Evolutionary conservation across 129 eudicot genomes (phyloP).

Genomic region (Logfia minima): DNA sequence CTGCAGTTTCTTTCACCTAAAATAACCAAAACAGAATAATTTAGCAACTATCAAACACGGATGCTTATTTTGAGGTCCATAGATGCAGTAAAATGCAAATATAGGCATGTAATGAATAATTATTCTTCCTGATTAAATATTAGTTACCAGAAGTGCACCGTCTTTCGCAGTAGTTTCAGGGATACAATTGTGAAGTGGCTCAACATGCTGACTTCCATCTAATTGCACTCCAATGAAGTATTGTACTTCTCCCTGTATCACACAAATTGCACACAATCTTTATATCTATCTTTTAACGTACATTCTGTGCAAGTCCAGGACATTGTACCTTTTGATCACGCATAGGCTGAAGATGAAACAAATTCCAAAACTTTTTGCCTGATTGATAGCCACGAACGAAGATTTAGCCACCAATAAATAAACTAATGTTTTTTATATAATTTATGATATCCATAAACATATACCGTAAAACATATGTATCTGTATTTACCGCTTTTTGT

Average conservation of each 20-base stretch:
- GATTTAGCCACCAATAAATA: constrained; percentile 1
- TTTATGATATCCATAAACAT: not conserved
- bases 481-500: constrained; percentile 77
- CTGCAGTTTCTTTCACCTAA: constrained; percentile 96
- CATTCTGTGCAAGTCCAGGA: not conserved
- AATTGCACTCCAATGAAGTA: constrained; percentile 95
- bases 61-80: not conserved
- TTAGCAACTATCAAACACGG: not conserved
- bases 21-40: not conserved
- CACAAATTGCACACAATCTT: constrained; percentile 7
- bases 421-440: not conserved
- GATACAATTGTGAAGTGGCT: constrained; percentile 89
- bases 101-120: not conserved
- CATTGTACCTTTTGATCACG: constrained; percentile 92
- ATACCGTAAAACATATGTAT: not conserved
- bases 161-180: constrained; percentile 72
- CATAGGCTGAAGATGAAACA: constrained; percentile 99
- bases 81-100: constrained; percentile 4
- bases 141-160: constrained; percentile 69
- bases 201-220: constrained; percentile 97
- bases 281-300: constrained; percentile 8
- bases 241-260: constrained; percentile 86
- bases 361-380: constrained; percentile 98
- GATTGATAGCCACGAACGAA: constrained; percentile 16
- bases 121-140: not conserved